These are phyloP conservation scores for Rutstroemia sp. DNA, from an alignment of 2,329 filamentous ascomycete species.

Conservation along the genomic window DNA sequence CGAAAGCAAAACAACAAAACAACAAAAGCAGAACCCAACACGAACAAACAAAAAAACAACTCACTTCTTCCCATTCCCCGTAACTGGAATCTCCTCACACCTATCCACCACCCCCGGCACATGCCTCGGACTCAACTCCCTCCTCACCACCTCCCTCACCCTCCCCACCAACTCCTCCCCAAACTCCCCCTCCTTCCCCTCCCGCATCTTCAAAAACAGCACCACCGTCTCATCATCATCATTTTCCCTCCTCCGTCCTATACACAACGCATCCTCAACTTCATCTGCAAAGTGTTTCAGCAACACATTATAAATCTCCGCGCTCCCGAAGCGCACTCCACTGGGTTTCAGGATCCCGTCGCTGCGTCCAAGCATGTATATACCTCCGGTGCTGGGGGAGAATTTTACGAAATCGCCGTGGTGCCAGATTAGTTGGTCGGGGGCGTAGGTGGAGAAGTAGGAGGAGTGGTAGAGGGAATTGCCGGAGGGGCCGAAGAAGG, in stretches of 20 bases:
- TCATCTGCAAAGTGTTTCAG: slow-evolving; percentile 72
- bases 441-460: slow-evolving; percentile 80
- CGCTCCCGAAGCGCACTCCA: slow-evolving; percentile 85
- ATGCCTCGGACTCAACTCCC: slow-evolving; percentile 80
- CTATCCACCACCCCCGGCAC: slow-evolving; percentile 78
- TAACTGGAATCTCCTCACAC: slow-evolving; percentile 75
- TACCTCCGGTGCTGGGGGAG: slow-evolving; percentile 63
- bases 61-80: slow-evolving; percentile 91
- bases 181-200: slow-evolving; percentile 34
- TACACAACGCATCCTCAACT: slow-evolving; percentile 79
- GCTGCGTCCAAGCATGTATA: slow-evolving; percentile 86
- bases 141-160: slow-evolving; percentile 63
- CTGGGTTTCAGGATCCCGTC: slow-evolving; percentile 91
- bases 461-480: slow-evolving; percentile 68
- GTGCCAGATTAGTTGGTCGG: slow-evolving; percentile 59
- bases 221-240: slow-evolving; percentile 45
- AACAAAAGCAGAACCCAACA: too few relatives aligned
- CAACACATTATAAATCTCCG: slow-evolving; percentile 95
- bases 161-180: slow-evolving; percentile 49
- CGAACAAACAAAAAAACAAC: slow-evolving; percentile 29
- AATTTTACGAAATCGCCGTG: slow-evolving; percentile 85
- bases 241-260: slow-evolving; percentile 58
- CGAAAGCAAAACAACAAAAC: too few relatives aligned
- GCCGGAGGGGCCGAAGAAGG: slow-evolving; percentile 73
- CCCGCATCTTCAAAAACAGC: slow-evolving; percentile 75